Conservation (phyloP, 2,329 filamentous ascomycete species). For the Rhynchosporium secalis region DNA sequence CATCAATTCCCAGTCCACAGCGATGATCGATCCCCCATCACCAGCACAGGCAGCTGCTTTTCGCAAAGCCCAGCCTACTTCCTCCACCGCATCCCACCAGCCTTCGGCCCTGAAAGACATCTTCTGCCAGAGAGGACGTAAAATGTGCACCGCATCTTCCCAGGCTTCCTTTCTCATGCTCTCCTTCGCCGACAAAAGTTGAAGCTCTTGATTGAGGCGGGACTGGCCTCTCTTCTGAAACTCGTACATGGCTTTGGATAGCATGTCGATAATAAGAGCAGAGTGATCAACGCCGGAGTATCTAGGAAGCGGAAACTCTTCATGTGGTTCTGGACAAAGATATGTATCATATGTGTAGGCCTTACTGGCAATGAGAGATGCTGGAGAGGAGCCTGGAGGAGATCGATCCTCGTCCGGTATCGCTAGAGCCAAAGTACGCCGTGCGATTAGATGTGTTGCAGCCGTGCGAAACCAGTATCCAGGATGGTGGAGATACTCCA, state of each 20-base stretch:
- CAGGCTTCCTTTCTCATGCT: conserved; percentile 52
- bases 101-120: conserved; percentile 57
- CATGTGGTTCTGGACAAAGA: conserved; percentile 62
- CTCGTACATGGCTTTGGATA: conserved; percentile 53
- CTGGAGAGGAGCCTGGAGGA: conserved; percentile 50
- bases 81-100: conserved; percentile 61
- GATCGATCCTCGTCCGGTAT: conserved; percentile 62
- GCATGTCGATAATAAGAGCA: conserved; percentile 53
- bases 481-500: conserved; percentile 64
- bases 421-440: conserved; percentile 53
- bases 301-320: conserved; percentile 56
- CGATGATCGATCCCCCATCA: conserved; percentile 56
- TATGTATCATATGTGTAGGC: conserved; percentile 64
- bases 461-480: conserved; percentile 68
- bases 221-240: conserved; percentile 56
- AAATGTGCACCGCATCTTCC: conserved; percentile 53
- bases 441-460: conserved; percentile 55
- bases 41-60: conserved; percentile 54
- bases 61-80: conserved; percentile 61
- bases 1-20: conserved; percentile 66
- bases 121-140: conserved; percentile 59
- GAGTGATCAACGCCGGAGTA: conserved; percentile 54
- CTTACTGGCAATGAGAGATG: conserved; percentile 50
- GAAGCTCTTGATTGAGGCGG: conserved; percentile 55
- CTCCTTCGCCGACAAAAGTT: conserved; percentile 57